phyloP scores from a whole-genome alignment of 495 filamentous ascomycete genomes.

The Aspergillus sclerotiicarbonarius region DNA sequence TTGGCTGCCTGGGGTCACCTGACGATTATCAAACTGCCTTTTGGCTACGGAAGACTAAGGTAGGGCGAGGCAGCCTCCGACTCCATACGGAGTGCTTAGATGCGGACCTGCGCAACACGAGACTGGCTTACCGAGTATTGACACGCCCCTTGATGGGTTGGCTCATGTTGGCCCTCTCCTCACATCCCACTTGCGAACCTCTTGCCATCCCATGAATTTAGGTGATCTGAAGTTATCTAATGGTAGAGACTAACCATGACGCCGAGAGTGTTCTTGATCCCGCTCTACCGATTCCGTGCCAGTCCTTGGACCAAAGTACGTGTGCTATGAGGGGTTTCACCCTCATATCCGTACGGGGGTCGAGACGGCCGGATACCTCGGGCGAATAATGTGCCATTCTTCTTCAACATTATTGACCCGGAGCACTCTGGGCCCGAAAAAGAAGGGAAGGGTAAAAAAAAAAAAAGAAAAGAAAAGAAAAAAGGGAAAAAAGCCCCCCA shows the following conservation, averaged over 20 bases:
- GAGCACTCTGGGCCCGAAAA: constrained; percentile 1
- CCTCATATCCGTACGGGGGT: background rate
- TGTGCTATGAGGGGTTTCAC: background rate
- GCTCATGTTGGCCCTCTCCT: background rate
- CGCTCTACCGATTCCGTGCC: background rate
- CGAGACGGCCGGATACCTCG: constrained; percentile 10
- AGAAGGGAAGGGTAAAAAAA: constrained; percentile 1
- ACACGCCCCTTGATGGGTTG: background rate
- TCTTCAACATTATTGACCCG: constrained; percentile 6
- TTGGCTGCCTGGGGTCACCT: constrained; percentile 5
- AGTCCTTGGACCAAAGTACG: background rate
- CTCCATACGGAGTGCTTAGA: background rate
- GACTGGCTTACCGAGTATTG: constrained; percentile 2
- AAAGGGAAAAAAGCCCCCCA: background rate
- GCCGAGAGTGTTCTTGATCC: background rate
- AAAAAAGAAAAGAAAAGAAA: background rate
- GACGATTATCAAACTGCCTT: background rate
- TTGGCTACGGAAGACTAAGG: too few relatives aligned
- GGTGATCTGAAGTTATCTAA: background rate
- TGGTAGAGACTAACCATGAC: background rate
- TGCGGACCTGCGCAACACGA: background rate
- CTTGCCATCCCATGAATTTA: background rate
- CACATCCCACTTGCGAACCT: background rate
- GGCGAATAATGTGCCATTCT: constrained; percentile 2
- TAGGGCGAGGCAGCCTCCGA: background rate